Base-by-base conservation (phyloP, 2,329 filamentous ascomycete species). In the Colletotrichum caudatum region DNA sequence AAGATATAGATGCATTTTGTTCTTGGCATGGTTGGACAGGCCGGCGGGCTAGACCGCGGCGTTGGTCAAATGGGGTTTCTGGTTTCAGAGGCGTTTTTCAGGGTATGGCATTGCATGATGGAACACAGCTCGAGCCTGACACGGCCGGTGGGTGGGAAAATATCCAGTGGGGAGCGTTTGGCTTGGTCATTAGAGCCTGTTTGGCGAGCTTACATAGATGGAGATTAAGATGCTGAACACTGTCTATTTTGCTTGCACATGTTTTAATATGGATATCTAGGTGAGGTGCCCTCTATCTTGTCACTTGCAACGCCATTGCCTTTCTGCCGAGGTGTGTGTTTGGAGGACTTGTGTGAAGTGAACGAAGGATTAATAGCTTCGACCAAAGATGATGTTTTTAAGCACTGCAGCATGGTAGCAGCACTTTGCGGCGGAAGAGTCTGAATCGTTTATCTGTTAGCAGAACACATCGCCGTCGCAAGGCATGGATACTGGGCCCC, bases 81-180 rank as follows among this genome's bases (percentile, higher is more conserved):
- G 37, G 48, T 26, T 6, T 54, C 48, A 23, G n/a, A 7, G 68
- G 68, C 68, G 68, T 71, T 71, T 44, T 46, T 44, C 41, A 11
- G 26, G 18, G 44, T 18, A 7, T 53, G 63, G 64, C 68, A 71
- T 71, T 68, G 65, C 69, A 69, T 69, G 59, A 71, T 41, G 29
- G 46, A 68, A 41, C 54, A 69, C 58, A 66, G 65, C 57, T 69
- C 69, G 69, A 59, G 69, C 69, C 69, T 51, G 16, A 44, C 20
- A 60, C 33, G 69, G 69, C 59, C 69, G 65, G 59, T n/a, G 61
- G 65, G 59, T n/a, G 61, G 69, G 69, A 26, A 69, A 6, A 71
- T 71, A 69, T 69, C 69, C 69, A 64, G 58, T 59, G 58, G 58
- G 69, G 65, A 69, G 69, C 69, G 69, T 71, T 71, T 71, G 69